Percentiles rank a stretch among this genome's conserved stretches.
Conservation (phyloP, 2,329 filamentous ascomycete genomes). For the Alternaria gaisen region DNA sequence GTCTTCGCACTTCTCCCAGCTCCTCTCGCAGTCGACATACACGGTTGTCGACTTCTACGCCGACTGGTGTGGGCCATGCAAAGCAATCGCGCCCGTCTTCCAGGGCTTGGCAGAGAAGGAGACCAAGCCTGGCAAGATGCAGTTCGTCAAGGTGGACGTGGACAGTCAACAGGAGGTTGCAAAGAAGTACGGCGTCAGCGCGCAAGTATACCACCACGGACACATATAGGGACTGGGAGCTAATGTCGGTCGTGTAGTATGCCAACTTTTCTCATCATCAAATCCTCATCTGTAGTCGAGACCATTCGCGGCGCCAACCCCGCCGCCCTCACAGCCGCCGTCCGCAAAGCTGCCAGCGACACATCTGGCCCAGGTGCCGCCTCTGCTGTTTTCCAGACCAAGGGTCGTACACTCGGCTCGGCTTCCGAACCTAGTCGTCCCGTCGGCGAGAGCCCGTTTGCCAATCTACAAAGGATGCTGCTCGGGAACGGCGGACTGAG, state of each 20-base stretch:
- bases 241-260: conserved; percentile 41
- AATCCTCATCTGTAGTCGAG: conserved; percentile 54
- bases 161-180: conserved; percentile 62
- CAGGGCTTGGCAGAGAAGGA: conserved; percentile 62
- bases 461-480: conserved; percentile 37
- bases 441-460: conserved; percentile 35
- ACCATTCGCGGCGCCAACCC: conserved; percentile 60
- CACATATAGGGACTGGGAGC: not conserved
- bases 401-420: conserved; percentile 55
- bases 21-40: conserved; percentile 47
- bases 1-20: conserved; percentile 46
- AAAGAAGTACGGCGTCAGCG: conserved; percentile 59
- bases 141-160: conserved; percentile 65
- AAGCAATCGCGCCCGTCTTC: conserved; percentile 61
- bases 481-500: conserved; percentile 48
- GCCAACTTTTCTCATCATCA: conserved; percentile 61
- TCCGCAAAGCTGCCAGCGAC: conserved; percentile 56
- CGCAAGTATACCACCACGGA: conserved; percentile 42
- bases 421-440: conserved; percentile 35
- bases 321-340: conserved; percentile 57
- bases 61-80: conserved; percentile 67
- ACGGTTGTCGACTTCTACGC: conserved; percentile 64
- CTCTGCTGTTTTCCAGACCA: conserved; percentile 51
- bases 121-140: conserved; percentile 55
- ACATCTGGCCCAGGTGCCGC: conserved; percentile 46